Base-by-base conservation (phyloP, 2,329 filamentous ascomycete species). In the Fusarium nelsonii region DNA sequence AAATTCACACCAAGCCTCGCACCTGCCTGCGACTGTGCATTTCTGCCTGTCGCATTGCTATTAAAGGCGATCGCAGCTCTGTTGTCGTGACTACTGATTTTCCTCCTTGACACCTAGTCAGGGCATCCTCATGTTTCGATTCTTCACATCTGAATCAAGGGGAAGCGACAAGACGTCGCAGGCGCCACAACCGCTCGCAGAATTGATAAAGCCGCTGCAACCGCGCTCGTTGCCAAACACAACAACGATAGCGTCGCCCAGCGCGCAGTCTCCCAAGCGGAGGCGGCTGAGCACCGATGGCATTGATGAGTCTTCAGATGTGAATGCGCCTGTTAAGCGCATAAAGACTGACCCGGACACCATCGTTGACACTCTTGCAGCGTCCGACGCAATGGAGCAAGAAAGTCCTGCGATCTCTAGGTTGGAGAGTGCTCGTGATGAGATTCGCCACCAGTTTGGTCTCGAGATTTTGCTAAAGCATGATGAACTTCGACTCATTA, bases 381-480 rank as follows among this genome's bases (percentile, higher is more conserved):
- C 58, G 49, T 67, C 54, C 68, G 59, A 68, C 61, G 65, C 67
- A 67, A 71, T 59, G 49, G 53, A 58, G 55, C 64, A 70, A 57
- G 37, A 70, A 58, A 51, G 55, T 58, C 55, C 46, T 48, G 45
- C 58, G 65, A 52, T 73, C 43, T 63, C 75, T 66, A 75, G 81
- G 69, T 66, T 86, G 72, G 82, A 90, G 37, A 83, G 82, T 60
- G 86, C 91, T 68, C 88, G 88, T 76, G 90, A 94, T 73, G 86
- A 87, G 36, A 91, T 98, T 76, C 91, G 94, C 76, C 90, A 93
- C 66, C 92, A 97, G 80, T 91, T 98, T 79, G 92, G 94, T 75
- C 88, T 96, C 70, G 94, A 97, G 82, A 94, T 98, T 54, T 83
- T 98, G 68, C 83, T 97, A 78, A 98, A 97, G 84, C 96, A 99